phyloP scores from a whole-genome alignment of 805 yeast genomes.

The Barnettozyma sp. region DNA sequence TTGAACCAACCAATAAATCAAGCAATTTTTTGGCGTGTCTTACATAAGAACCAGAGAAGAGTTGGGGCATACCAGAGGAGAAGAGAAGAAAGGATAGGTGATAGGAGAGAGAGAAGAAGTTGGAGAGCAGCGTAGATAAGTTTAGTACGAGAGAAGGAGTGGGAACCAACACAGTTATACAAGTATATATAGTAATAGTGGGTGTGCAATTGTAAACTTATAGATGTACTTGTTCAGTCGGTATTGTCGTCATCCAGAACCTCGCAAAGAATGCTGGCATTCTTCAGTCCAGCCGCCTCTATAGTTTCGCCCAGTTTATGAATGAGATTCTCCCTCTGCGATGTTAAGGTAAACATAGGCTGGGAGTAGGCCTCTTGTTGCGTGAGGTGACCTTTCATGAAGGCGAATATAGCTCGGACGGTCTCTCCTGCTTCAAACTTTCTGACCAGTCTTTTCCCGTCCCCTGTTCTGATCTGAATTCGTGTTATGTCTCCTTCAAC shows the following conservation, averaged over 20 bases:
- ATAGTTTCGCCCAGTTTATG: slow-evolving; percentile 49
- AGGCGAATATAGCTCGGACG: slow-evolving; percentile 55
- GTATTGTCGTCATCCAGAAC: slow-evolving; percentile 11
- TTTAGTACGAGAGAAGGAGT: too few species aligned
- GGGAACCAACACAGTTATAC: too few species aligned
- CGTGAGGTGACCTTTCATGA: slow-evolving; percentile 50
- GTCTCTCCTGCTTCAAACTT: slow-evolving; percentile 54
- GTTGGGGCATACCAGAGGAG: too few species aligned
- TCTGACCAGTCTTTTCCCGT: slow-evolving; percentile 76
- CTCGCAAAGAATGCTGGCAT: slow-evolving; percentile 48
- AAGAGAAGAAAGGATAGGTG: too few species aligned
- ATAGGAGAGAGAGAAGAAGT: not conserved
- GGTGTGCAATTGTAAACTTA: too few species aligned
- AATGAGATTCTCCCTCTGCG: slow-evolving; percentile 46
- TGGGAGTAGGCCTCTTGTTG: too few species aligned
- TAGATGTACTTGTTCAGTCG: too few species aligned
- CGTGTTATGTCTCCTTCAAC: slow-evolving; percentile 38
- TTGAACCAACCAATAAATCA: too few species aligned
- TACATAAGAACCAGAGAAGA: too few species aligned
- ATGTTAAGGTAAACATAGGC: slow-evolving; percentile 42
- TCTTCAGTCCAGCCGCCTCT: slow-evolving; percentile 69
- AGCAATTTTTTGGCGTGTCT: too few species aligned
- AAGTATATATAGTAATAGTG: too few species aligned
- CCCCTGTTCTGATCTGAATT: slow-evolving; percentile 82
- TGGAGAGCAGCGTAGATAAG: not conserved